Evolutionary conservation across 371 early-diverging fungal genomes (phyloP).

Genomic region (Syncephalastrum monosporum): DNA sequence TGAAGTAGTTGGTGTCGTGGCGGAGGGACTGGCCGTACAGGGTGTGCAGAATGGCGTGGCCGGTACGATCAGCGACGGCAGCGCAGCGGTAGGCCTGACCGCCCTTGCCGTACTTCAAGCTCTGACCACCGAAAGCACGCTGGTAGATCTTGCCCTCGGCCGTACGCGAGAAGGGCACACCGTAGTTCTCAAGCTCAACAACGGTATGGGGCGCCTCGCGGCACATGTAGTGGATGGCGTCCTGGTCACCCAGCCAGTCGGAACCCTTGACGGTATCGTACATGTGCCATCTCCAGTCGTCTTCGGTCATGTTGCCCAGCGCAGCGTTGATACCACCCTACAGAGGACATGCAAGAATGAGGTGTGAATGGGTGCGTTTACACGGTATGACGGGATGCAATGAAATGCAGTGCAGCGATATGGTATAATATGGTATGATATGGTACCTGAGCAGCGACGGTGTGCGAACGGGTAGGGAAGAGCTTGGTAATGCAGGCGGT

Average conservation of each 20-base stretch:
- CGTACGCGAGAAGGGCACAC: constrained; percentile 97
- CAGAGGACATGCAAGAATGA: too few species aligned
- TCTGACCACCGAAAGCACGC: constrained; percentile 97
- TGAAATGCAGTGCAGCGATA: too few species aligned
- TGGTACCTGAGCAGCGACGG: constrained; percentile 92
- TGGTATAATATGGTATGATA: too few species aligned
- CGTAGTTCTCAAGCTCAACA: constrained; percentile 96
- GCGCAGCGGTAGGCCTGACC: constrained; percentile 98
- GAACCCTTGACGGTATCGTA: constrained; percentile 98
- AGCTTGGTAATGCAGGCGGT: constrained; percentile 98
- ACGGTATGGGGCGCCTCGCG: constrained; percentile 96
- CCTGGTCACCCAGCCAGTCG: constrained; percentile 98
- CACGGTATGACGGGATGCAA: too few species aligned
- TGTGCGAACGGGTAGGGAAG: constrained; percentile 98
- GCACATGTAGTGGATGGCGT: constrained; percentile 99
- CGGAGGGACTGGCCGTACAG: constrained; percentile 96
- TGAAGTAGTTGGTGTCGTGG: constrained; percentile 95
- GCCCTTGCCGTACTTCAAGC: constrained; percentile 92
- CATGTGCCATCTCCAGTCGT: constrained; percentile 99
- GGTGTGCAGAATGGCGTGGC: constrained; percentile 96
- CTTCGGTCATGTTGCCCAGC: constrained; percentile 98
- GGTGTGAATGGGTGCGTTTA: too few species aligned
- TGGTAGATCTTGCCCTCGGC: constrained; percentile 97
- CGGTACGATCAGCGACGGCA: constrained; percentile 98
- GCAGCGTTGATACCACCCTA: constrained; percentile 99